Conservation (phyloP, 2,329 filamentous ascomycete species). For the Cephalotrichum gorgonifer region DNA sequence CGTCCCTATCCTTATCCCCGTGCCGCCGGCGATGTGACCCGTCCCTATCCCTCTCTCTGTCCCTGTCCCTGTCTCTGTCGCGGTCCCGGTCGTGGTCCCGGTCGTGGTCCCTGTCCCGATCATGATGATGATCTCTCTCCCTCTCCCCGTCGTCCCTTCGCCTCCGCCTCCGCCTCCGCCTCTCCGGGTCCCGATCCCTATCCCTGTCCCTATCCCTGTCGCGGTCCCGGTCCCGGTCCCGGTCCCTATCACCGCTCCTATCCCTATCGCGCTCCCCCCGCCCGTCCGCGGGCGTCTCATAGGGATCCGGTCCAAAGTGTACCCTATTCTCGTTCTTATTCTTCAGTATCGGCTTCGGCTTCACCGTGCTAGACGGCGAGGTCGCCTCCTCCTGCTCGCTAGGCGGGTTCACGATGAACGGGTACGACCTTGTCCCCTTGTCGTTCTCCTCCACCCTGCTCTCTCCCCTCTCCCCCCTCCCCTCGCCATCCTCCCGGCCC, state of each 20-base stretch:
- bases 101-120: slow-evolving; percentile 32
- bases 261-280: slow-evolving; percentile 22
- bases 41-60: slow-evolving; percentile 9
- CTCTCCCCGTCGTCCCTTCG: slow-evolving; percentile 20
- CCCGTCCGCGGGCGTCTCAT: slow-evolving; percentile 27
- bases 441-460: slow-evolving; percentile 22
- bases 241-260: slow-evolving; percentile 4
- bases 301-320: slow-evolving; percentile 37
- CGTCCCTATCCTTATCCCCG: slow-evolving; percentile 14
- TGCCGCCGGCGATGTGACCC: slow-evolving; percentile 8
- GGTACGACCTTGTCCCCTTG: slow-evolving; percentile 22
- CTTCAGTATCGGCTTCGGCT: slow-evolving; percentile 51
- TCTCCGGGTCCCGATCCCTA: slow-evolving; percentile 22
- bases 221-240: slow-evolving; percentile 19
- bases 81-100: slow-evolving; percentile 22
- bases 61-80: slow-evolving; percentile 20
- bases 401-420: slow-evolving; percentile 25
- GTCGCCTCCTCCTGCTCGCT: slow-evolving; percentile 16
- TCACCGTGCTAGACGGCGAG: slow-evolving; percentile 23
- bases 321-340: slow-evolving; percentile 49
- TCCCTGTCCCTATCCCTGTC: slow-evolving; percentile 11
- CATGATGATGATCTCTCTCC: slow-evolving; percentile 29
- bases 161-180: slow-evolving; percentile 19
- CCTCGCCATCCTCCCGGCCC: slow-evolving; percentile 41
- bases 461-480: slow-evolving; percentile 32